Base-by-base conservation (phyloP, 2,329 filamentous ascomycete species). In the Lecanoromycetidae sp. region DNA sequence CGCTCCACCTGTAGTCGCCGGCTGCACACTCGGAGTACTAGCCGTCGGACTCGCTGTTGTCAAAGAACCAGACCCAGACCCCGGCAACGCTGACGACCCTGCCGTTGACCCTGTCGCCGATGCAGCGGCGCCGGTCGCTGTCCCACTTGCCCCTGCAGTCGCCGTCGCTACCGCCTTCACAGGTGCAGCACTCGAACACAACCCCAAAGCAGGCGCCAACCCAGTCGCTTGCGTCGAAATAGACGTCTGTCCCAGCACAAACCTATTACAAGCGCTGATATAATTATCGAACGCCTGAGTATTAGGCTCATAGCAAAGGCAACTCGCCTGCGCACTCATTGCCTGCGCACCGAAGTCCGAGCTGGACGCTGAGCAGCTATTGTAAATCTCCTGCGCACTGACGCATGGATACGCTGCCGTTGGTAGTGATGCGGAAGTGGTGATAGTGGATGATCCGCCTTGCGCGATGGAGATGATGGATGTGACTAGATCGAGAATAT, bases 401-500 rank as follows among this genome's bases (percentile, higher is more conserved):
- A 29, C 29, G 26, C 43, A 45, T 0, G 34, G 34, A 13, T 37
- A 20, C 8, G 33, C 43, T 13, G 43, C 43, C 3, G 43, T 32
- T 3, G 43, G 43, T 29, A 45, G 23, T 29, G 43, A 35, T 8
- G 42, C 32, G n/a, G 42, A 15, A 27, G 35, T 5, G 4, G 43
- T 45, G 2, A 39, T 9, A 8, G 34, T 38, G n/a, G 43, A 26
- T 23, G 43, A 35, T 27, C 43, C 43, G 33, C 20, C 34, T 12
- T 4, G 15, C 1, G 25, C 4, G 2, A 22, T 17, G 3, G 43
- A 45, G 2, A 38, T 23, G 13, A 45, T 30, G 6, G 33, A 32
- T 7, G 43, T 38, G 25, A 45, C 30, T 27, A 34, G 23, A 29
- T 45, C 43, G 8, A 45, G 43, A 12, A 45, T 27, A 3, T 38